phyloP scores from a whole-genome alignment of 2,329 filamentous ascomycete species.

The Fusarium heterosporum region DNA sequence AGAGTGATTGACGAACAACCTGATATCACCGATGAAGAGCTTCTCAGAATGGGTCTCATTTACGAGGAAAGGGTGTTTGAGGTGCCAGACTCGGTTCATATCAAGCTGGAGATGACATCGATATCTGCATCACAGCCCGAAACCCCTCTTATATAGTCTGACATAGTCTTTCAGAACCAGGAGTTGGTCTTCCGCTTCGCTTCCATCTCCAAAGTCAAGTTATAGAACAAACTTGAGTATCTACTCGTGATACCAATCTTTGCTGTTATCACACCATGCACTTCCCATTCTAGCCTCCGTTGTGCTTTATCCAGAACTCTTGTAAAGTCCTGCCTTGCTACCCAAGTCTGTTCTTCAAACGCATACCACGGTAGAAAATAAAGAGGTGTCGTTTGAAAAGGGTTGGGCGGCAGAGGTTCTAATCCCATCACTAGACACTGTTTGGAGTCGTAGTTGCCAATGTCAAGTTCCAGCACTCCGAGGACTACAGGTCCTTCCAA shows the following conservation, averaged over 20 bases:
- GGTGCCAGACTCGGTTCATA: conserved; percentile 54
- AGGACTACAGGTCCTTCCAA: conserved; percentile 38
- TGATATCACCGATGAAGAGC: conserved; percentile 50
- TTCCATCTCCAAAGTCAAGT: conserved; percentile 28
- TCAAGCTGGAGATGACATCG: conserved; percentile 50
- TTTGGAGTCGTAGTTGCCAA: conserved; percentile 23
- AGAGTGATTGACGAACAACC: conserved; percentile 56
- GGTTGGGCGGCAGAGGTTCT: conserved; percentile 44
- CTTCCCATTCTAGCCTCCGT: conserved; percentile 25
- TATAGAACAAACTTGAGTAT: conserved; percentile 46
- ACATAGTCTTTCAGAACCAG: conserved; percentile 27
- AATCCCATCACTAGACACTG: conserved; percentile 43
- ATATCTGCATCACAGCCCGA: background rate
- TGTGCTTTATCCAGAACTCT: conserved; percentile 34
- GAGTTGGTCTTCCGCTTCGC: conserved; percentile 13
- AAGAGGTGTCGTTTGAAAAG: conserved; percentile 45
- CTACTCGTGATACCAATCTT: conserved; percentile 42
- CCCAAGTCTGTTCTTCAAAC: conserved; percentile 40
- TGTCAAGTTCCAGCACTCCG: conserved; percentile 42
- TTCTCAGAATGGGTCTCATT: conserved; percentile 55
- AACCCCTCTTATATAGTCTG: background rate
- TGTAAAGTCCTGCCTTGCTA: conserved; percentile 33
- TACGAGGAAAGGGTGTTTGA: conserved; percentile 59
- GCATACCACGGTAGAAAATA: conserved; percentile 48
- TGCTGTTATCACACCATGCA: conserved; percentile 24